A percentile compares a stretch with the other conserved stretches of the same genome.
phyloP scores from a whole-genome alignment of 2,329 filamentous ascomycete species.

The Fusarium verrucosum region DNA sequence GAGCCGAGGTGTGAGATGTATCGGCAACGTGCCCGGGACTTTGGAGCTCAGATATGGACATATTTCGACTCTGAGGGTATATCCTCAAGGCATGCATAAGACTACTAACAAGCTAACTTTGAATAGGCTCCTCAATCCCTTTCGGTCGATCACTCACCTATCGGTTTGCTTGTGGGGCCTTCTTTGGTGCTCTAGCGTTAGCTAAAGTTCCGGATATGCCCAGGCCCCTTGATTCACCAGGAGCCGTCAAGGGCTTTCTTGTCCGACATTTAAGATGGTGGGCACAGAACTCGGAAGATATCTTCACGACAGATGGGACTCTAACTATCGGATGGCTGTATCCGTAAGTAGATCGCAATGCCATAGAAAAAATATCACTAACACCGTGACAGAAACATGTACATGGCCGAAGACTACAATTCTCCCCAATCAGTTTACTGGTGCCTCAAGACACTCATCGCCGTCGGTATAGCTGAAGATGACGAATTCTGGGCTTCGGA shows the following conservation, averaged over 20 bases:
- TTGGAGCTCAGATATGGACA: constrained; percentile 55
- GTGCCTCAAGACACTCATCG: constrained; percentile 61
- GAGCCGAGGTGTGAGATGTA: constrained; percentile 50
- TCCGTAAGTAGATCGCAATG: constrained; percentile 29
- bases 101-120: background rate
- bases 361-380: background rate
- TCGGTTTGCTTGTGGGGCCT: constrained; percentile 60
- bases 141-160: constrained; percentile 63
- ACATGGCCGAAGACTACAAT: constrained; percentile 65
- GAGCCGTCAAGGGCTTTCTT: constrained; percentile 58
- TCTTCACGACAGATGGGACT: constrained; percentile 60
- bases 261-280: constrained; percentile 62
- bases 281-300: constrained; percentile 51
- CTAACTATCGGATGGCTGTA: constrained; percentile 56
- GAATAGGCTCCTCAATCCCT: constrained; percentile 58
- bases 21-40: constrained; percentile 52
- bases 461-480: constrained; percentile 47
- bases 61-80: constrained; percentile 59
- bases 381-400: constrained; percentile 55
- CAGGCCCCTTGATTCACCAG: constrained; percentile 49
- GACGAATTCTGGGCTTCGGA: constrained; percentile 58
- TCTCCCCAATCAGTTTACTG: constrained; percentile 66
- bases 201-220: constrained; percentile 52
- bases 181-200: constrained; percentile 58
- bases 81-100: background rate